Percentiles rank a stretch among this genome's conserved stretches.
Conservation (phyloP, 345 rosid species). For the Aegle marmelos region DNA sequence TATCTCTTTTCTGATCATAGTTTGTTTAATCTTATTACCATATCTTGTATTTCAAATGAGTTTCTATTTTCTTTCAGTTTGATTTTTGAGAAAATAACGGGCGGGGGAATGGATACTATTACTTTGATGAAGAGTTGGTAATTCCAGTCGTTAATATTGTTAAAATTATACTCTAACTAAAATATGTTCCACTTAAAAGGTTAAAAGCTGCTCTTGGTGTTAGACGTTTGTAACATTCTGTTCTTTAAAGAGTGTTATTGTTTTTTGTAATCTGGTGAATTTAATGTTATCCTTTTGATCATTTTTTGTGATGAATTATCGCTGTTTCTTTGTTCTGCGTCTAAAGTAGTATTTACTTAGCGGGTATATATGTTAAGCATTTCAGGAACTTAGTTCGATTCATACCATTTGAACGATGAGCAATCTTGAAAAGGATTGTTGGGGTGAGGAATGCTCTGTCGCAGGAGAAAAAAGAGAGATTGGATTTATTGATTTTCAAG, state of each 20-base stretch:
- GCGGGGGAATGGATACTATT: not conserved
- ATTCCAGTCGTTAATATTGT: not conserved
- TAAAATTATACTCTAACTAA: too few species aligned
- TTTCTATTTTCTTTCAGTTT: not conserved
- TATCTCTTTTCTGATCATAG: not conserved
- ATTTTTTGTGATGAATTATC: not conserved
- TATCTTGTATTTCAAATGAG: not conserved
- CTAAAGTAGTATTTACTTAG: not conserved
- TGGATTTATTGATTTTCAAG: constrained; percentile 44
- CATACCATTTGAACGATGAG: constrained; percentile 20
- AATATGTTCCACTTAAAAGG: not conserved
- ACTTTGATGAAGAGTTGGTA: not conserved
- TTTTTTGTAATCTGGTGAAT: not conserved
- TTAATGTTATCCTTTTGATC: too few species aligned
- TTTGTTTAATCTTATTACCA: not conserved
- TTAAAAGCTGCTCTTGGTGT: not conserved
- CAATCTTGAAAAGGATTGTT: constrained; percentile 5
- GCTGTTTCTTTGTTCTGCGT: not conserved
- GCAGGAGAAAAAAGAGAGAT: constrained; percentile 49
- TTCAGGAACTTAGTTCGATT: constrained; percentile 9
- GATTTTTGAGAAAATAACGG: not conserved
- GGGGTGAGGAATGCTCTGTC: constrained; percentile 41
- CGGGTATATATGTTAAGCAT: not conserved
- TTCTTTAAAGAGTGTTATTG: too few species aligned
- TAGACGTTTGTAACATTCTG: not conserved